Conservation (phyloP, 2,329 filamentous ascomycete genomes). For the Talaromyces amestolkiae region DNA sequence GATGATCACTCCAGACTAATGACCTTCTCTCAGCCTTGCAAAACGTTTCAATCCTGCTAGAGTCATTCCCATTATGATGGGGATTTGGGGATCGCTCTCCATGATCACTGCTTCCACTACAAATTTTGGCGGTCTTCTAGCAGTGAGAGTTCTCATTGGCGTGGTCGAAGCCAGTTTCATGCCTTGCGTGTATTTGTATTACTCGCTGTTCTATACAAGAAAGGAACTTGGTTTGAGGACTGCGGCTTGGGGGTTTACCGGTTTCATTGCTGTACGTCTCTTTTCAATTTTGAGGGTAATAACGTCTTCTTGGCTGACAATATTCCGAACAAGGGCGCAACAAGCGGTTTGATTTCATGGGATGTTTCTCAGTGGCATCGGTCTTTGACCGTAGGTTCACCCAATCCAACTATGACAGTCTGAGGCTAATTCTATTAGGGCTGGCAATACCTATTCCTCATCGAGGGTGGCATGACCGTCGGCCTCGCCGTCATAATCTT, state of each 20-base stretch:
- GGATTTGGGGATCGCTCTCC: constrained; percentile 27
- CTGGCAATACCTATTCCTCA: constrained; percentile 18
- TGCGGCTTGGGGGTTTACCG: constrained; percentile 47
- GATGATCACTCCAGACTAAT: background rate
- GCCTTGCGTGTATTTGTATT: constrained; percentile 52
- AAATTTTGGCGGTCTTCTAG: constrained; percentile 19
- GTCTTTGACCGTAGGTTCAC: background rate
- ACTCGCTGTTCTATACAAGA: constrained; percentile 48
- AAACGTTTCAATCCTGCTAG: constrained; percentile 18
- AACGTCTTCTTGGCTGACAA: background rate
- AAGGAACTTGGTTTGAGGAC: constrained; percentile 45
- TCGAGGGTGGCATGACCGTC: constrained; percentile 17
- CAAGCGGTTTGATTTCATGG: constrained; percentile 40
- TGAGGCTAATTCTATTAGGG: background rate
- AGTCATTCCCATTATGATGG: constrained; percentile 18
- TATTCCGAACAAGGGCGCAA: constrained; percentile 23
- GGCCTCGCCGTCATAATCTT: constrained; percentile 32
- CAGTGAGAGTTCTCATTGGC: constrained; percentile 24
- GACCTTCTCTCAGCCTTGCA: constrained; percentile 40
- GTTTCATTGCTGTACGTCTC: constrained; percentile 29
- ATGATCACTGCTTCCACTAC: constrained; percentile 18
- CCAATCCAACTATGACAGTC: no score
- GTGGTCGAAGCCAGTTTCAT: constrained; percentile 16
- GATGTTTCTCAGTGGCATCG: constrained; percentile 17
- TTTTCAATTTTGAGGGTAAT: background rate